Base-by-base conservation (phyloP, 75 land plant species). In the Pseudotsuga menziesii region DNA sequence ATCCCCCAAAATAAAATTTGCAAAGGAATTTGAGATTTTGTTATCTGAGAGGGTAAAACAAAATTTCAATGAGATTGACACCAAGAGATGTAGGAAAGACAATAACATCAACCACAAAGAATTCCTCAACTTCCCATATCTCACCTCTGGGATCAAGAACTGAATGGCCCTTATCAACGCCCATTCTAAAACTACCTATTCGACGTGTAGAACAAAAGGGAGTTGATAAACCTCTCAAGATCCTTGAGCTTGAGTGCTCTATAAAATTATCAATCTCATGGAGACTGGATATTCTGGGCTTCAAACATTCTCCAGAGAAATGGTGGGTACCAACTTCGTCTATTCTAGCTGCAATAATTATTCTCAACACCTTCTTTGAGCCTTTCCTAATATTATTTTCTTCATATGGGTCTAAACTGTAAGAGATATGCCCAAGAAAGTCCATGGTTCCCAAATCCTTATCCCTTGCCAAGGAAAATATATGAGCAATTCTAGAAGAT, bases 141-240 rank as follows among this genome's bases (percentile, higher is more conserved):
- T 95, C 97, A 35, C 98, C 96, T 8, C 77, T 84, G 71, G 80
- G 83, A 81, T 95, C 89, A 27, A 95, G 94, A 2, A 78, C 94
- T 20, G 92, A 88, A 19, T 75, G 77, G 56, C 79, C 80, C 77
- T 87, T 91, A 58, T 41, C 81, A 5, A 76, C 76, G 25, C 97
- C 98, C 97, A 95, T 95, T 15, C 92, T 74, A 74, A 96, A 95
- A 35, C 88, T 88, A 3, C 98, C 88, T 92, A 95, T 93, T 80
- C 93, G 98, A 76, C 93, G 98, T 13, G 94, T 96, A 3, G 91
- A 87, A n/a, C 60, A 41, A 22, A 83, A 20, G 1, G 70, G 79
- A 85, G 86, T 88, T 56, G 32, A 29, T 29, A 29, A 0, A n/a
- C n/a, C 84, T 57, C 79, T 76, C 41, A 81, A 9, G 27, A 81